phyloP scores from a whole-genome alignment of 306 rosid genomes.

The Prinsepia uniflora region DNA sequence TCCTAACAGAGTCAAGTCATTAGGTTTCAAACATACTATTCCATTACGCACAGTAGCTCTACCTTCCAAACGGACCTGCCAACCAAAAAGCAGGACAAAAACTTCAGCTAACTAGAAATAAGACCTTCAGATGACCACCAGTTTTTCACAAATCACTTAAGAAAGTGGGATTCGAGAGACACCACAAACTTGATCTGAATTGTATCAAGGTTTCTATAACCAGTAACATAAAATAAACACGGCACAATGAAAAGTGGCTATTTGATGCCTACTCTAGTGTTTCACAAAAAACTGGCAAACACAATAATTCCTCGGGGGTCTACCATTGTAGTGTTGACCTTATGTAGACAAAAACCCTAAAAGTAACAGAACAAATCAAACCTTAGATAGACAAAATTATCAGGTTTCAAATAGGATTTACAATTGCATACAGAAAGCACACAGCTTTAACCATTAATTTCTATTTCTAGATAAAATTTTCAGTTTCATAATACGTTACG shows the following conservation, averaged over 20 bases:
- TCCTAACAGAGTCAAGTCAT: slow-evolving; percentile 64
- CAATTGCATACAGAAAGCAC: background rate
- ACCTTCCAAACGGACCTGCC: slow-evolving; percentile 74
- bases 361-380: background rate
- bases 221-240: background rate
- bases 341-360: too few relatives aligned
- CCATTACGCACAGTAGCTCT: slow-evolving; percentile 59
- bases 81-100: slow-evolving; percentile 22
- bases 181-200: background rate
- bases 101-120: background rate
- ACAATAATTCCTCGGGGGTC: background rate
- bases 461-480: background rate
- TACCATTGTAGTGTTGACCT: background rate
- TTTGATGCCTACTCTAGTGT: background rate
- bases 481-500: background rate
- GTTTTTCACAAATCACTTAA: background rate
- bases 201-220: background rate
- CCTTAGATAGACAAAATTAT: background rate
- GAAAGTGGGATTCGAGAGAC: background rate
- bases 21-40: slow-evolving; percentile 66
- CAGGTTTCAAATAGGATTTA: background rate
- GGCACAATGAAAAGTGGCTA: background rate
- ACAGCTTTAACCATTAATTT: background rate
- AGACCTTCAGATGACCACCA: background rate
- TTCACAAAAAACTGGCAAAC: background rate